These are phyloP conservation scores for Coemansia umbellata DNA, from an alignment of 192 early-diverging fungal genomes.

Conservation along the genomic window DNA sequence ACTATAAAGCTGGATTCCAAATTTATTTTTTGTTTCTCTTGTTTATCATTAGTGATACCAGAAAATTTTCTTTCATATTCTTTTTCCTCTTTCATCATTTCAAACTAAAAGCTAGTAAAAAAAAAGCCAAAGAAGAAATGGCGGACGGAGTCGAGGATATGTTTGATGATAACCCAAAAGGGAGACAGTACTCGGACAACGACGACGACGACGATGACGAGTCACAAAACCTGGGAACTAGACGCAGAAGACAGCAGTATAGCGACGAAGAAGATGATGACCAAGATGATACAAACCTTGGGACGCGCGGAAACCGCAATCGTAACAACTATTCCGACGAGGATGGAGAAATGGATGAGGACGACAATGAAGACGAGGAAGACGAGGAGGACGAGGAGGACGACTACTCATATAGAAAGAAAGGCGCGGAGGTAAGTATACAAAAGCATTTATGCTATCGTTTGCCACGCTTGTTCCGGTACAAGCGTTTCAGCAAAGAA, in stretches of 20 bases:
- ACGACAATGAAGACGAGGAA: slow-evolving; percentile 59
- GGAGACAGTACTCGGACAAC: slow-evolving; percentile 45
- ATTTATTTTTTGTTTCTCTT: no score
- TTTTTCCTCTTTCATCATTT: not conserved
- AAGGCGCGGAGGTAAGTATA: not conserved
- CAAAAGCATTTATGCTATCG: not conserved
- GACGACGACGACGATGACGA: slow-evolving; percentile 5
- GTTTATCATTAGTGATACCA: no score
- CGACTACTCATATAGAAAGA: not conserved
- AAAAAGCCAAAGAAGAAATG: slow-evolving; percentile 30
- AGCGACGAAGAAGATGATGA: slow-evolving; percentile 28
- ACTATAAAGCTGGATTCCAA: no score
- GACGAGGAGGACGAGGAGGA: slow-evolving; percentile 46
- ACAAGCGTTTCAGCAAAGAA: no score
- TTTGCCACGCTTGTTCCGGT: not conserved
- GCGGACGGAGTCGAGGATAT: slow-evolving; percentile 65
- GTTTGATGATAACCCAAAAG: slow-evolving; percentile 68
- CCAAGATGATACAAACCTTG: slow-evolving; percentile 25
- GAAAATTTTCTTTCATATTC: no score
- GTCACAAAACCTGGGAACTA: slow-evolving; percentile 1
- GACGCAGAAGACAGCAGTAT: slow-evolving; percentile 17
- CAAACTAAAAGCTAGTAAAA: no score
- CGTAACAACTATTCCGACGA: slow-evolving; percentile 8
- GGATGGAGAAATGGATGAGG: slow-evolving; percentile 16
- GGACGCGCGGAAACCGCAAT: slow-evolving; percentile 48